Evolutionary conservation across 805 yeast genomes (phyloP).

Genomic region (Kodamaea jinghongensis): DNA sequence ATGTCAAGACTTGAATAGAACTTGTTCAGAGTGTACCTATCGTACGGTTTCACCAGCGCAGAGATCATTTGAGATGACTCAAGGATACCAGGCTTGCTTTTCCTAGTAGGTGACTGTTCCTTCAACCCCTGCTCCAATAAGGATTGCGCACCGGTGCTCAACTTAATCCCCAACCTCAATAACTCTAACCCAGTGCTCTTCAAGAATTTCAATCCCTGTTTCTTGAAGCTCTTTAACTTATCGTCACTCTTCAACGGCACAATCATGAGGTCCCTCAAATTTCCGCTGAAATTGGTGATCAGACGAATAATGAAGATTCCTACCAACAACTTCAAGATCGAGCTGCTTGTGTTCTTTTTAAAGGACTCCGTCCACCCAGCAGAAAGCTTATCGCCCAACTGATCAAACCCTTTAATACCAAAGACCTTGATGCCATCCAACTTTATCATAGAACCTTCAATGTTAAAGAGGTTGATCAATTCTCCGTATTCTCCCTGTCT

Average conservation of each 20-base stretch:
- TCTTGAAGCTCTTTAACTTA: constrained; percentile 65
- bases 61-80: constrained; percentile 8
- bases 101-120: constrained; percentile 49
- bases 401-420: constrained; percentile 75
- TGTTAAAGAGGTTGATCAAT: constrained; percentile 80
- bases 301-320: constrained; percentile 85
- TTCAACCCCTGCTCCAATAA: constrained; percentile 60
- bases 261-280: constrained; percentile 68
- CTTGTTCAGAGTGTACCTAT: constrained; percentile 21
- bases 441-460: constrained; percentile 79
- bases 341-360: constrained; percentile 5
- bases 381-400: constrained; percentile 53
- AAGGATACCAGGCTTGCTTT: constrained; percentile 2
- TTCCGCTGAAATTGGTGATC: constrained; percentile 72
- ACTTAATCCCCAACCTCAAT: constrained; percentile 74
- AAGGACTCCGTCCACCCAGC: constrained; percentile 65
- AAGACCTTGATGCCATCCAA: constrained; percentile 61
- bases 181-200: constrained; percentile 78
- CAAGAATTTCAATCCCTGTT: constrained; percentile 72
- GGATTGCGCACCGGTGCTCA: constrained; percentile 86
- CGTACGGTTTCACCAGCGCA: constrained; percentile 11
- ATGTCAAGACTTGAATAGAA: constrained; percentile 26
- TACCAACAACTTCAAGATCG: constrained; percentile 47
- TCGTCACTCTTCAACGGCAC: constrained; percentile 73
- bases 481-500: constrained; percentile 85